These are phyloP conservation scores for Thalia dealbata DNA, from an alignment of 176 grass and related monocot genomes.

Conservation along the genomic window DNA sequence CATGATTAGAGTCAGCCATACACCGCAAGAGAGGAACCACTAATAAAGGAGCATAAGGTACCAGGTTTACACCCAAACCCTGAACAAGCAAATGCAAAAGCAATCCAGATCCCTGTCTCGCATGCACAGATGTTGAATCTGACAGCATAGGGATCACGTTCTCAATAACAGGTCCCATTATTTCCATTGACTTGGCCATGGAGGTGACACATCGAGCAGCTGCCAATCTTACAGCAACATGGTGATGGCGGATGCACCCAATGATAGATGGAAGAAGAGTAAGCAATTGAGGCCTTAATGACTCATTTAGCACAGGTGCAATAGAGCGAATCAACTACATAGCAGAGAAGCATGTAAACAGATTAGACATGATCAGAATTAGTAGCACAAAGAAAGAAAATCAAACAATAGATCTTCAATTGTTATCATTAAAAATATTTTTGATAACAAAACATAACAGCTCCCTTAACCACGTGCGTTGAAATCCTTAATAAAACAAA, in stretches of 20 bases:
- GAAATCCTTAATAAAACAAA: not conserved
- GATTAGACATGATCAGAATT: constrained; percentile 7
- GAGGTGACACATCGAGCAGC: constrained; percentile 90
- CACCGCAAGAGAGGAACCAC: constrained; percentile 95
- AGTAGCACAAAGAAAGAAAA: not conserved
- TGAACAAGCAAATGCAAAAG: constrained; percentile 96
- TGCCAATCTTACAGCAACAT: constrained; percentile 97
- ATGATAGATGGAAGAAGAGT: constrained; percentile 83
- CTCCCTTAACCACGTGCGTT: too few species aligned
- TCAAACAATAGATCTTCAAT: too few species aligned
- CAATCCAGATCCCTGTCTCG: constrained; percentile 95
- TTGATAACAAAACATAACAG: too few species aligned
- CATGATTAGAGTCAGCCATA: constrained; percentile 86
- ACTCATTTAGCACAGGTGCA: constrained; percentile 52
- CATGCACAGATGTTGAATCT: constrained; percentile 70
- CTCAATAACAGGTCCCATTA: constrained; percentile 87
- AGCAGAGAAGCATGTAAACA: constrained; percentile 18
- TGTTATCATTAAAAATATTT: too few species aligned
- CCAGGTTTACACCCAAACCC: constrained; percentile 72
- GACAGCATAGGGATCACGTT: constrained; percentile 89
- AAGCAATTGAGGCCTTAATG: constrained; percentile 65
- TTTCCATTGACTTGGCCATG: constrained; percentile 86
- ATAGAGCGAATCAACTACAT: constrained; percentile 69
- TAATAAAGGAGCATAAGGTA: constrained; percentile 90
- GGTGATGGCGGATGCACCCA: constrained; percentile 61